Evolutionary conservation across 2,329 filamentous ascomycete genomes (phyloP).

Genomic region (Orbilia brochopaga): DNA sequence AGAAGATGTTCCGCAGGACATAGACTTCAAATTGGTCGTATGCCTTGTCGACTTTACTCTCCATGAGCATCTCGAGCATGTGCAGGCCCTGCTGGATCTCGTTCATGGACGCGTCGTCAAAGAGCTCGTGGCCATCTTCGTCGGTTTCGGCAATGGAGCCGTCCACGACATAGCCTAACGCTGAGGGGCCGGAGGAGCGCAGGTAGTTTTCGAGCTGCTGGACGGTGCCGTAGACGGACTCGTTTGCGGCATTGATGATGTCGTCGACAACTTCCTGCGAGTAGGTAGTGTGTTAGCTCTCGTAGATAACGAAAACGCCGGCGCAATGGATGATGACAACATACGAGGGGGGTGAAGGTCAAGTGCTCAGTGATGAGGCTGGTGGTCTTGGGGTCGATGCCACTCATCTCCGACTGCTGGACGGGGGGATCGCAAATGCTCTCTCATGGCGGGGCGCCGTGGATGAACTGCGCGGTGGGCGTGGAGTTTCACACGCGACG

Average conservation of each 20-base stretch:
- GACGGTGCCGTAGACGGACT: conserved; percentile 86
- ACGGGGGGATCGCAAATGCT: neutral
- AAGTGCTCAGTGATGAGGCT: conserved; percentile 89
- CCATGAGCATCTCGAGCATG: conserved; percentile 80
- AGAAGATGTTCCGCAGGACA: conserved; percentile 82
- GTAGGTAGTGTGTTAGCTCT: conserved; percentile 29
- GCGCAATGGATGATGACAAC: conserved; percentile 57
- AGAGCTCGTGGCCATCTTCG: conserved; percentile 57
- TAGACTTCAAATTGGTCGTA: conserved; percentile 91
- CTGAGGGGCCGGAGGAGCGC: conserved; percentile 72
- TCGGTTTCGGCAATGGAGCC: conserved; percentile 61
- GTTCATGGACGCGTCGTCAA: conserved; percentile 63
- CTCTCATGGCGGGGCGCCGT: conserved; percentile 22
- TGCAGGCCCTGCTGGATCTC: conserved; percentile 91
- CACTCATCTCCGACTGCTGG: conserved; percentile 39
- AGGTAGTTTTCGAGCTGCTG: conserved; percentile 86
- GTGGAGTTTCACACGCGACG: neutral
- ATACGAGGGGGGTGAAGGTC: conserved; percentile 86
- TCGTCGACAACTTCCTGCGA: conserved; percentile 88
- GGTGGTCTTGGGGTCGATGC: conserved; percentile 47
- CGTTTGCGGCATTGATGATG: conserved; percentile 95
- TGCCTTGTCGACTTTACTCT: conserved; percentile 80
- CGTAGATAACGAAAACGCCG: conserved; percentile 22
- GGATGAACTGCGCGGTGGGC: neutral
- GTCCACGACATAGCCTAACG: conserved; percentile 75